Conservation (phyloP, 2,329 filamentous ascomycete species). For the Aspergillus nomiae region DNA sequence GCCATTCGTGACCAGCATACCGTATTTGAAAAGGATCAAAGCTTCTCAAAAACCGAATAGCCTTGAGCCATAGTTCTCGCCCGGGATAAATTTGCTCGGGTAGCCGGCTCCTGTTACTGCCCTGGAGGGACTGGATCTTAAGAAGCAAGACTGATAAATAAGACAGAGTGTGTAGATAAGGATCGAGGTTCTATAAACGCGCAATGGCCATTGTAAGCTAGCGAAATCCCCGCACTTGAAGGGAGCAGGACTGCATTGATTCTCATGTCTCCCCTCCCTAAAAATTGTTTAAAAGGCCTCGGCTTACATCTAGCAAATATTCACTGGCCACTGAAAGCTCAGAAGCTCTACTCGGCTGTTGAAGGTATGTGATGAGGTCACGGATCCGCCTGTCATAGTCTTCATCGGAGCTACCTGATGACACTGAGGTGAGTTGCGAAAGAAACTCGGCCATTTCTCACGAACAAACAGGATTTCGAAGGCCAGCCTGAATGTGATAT, state of each 20-base stretch:
- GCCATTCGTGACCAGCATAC: conserved; percentile 46
- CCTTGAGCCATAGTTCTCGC: conserved; percentile 52
- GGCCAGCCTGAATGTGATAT: too few relatives aligned
- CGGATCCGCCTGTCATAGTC: conserved; percentile 49
- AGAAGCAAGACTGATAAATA: conserved; percentile 59
- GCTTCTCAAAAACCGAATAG: conserved; percentile 54
- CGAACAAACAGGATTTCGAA: not conserved
- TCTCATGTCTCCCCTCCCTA: not conserved
- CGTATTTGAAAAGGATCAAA: conserved; percentile 52
- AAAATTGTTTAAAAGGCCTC: not conserved
- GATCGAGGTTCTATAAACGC: conserved; percentile 49
- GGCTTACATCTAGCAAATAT: conserved; percentile 38
- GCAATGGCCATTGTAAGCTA: conserved; percentile 8
- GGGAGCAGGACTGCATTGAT: not conserved
- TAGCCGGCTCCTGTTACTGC: conserved; percentile 36
- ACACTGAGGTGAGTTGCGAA: conserved; percentile 41
- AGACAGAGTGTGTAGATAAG: conserved; percentile 59
- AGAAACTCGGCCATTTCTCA: conserved; percentile 34
- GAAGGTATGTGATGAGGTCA: conserved; percentile 41
- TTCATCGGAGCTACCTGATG: conserved; percentile 39
- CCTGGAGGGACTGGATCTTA: conserved; percentile 45
- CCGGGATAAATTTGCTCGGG: conserved; percentile 47
- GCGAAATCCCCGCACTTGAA: not conserved
- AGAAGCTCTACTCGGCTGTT: conserved; percentile 36
- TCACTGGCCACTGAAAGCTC: conserved; percentile 31